These are phyloP conservation scores for Eruca vesicaria DNA, from an alignment of 441 rosid species.

Conservation along the genomic window DNA sequence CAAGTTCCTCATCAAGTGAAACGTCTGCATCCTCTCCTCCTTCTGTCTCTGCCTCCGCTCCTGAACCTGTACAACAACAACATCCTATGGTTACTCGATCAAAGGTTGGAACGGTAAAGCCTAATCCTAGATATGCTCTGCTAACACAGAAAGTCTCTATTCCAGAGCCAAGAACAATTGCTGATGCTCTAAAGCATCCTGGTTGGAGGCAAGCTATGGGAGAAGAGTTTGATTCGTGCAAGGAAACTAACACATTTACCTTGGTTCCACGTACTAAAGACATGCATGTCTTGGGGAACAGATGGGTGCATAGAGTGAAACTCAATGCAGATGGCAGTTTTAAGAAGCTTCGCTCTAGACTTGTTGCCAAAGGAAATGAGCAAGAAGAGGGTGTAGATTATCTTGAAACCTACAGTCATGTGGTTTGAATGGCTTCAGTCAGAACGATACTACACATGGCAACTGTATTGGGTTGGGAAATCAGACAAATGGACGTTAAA, in stretches of 20 bases:
- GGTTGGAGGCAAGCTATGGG: too few relatives aligned
- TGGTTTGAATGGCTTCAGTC: background rate
- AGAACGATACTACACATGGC: background rate
- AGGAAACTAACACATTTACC: background rate
- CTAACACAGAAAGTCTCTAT: background rate
- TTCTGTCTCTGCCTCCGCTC: too few relatives aligned
- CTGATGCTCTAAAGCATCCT: too few relatives aligned
- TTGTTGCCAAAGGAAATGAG: background rate
- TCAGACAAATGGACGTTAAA: background rate
- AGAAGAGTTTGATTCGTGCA: background rate
- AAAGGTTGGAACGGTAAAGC: background rate
- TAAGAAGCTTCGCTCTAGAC: background rate
- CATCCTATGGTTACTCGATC: background rate
- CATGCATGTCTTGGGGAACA: background rate
- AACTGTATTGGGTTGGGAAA: background rate
- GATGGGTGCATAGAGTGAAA: background rate
- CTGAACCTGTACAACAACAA: background rate
- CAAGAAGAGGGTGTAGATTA: background rate
- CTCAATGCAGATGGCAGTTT: background rate
- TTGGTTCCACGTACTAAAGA: background rate
- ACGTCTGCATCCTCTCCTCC: too few relatives aligned
- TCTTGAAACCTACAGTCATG: background rate
- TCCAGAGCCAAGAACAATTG: background rate
- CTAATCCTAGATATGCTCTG: background rate
- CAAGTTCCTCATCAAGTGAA: too few relatives aligned